Conservation (phyloP, 2,329 filamentous ascomycete genomes). For the Aspergillus ochraceoroseus region DNA sequence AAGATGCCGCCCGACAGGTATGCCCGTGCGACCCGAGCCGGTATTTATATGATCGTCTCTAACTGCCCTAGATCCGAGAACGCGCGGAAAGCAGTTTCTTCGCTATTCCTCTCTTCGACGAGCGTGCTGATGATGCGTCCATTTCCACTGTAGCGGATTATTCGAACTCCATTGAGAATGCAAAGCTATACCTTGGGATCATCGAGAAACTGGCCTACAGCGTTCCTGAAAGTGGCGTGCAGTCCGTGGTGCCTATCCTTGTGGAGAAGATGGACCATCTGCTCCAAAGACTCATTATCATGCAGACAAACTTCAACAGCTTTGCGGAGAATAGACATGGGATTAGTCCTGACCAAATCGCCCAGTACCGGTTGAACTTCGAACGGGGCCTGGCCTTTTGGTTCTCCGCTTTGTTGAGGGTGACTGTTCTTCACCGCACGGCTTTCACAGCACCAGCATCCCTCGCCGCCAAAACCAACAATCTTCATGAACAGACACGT, state of each 20-base stretch:
- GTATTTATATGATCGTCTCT: conserved; percentile 14
- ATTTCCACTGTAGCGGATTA: conserved; percentile 10
- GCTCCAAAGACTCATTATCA: conserved; percentile 35
- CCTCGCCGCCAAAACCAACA: conserved; percentile 23
- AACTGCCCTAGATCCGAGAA: conserved; percentile 35
- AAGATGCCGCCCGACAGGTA: conserved; percentile 37
- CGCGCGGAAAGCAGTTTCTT: conserved; percentile 41
- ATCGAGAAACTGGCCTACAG: conserved; percentile 39
- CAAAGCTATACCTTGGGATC: conserved; percentile 37
- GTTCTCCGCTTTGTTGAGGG: conserved; percentile 40
- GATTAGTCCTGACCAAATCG: conserved; percentile 13
- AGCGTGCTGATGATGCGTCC: conserved; percentile 13
- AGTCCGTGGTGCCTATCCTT: conserved; percentile 31
- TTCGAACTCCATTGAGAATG: conserved; percentile 28
- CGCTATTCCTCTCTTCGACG: conserved; percentile 33
- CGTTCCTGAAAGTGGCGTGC: conserved; percentile 33
- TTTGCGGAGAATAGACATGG: conserved; percentile 17
- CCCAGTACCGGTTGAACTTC: conserved; percentile 22
- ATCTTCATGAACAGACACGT: conserved; percentile 35
- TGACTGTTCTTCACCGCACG: conserved; percentile 40
- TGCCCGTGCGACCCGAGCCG: conserved; percentile 13
- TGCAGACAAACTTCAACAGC: conserved; percentile 26
- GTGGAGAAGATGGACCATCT: conserved; percentile 41
- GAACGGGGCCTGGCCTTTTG: conserved; percentile 37
- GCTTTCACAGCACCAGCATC: conserved; percentile 28